These are phyloP conservation scores for Gastroboletus turbinatus DNA, from an alignment of 1,284 basidiomycete species.

Conservation along the genomic window DNA sequence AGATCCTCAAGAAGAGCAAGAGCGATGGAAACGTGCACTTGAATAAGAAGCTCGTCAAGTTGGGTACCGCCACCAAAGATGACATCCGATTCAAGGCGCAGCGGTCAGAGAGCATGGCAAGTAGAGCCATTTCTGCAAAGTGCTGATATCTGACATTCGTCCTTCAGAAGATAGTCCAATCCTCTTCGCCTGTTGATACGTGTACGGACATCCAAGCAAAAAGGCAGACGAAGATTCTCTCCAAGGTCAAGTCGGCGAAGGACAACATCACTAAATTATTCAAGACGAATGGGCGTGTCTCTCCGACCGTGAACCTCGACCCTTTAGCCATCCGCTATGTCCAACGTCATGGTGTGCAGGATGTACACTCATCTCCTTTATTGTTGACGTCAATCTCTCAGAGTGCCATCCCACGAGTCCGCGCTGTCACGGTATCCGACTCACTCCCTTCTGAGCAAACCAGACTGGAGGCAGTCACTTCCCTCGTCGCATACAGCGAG, in stretches of 20 bases:
- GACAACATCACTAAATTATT: constrained; percentile 7
- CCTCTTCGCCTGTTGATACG: background rate
- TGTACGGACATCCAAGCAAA: background rate
- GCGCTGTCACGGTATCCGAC: background rate
- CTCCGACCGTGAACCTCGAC: background rate
- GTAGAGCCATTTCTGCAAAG: background rate
- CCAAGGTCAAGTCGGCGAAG: constrained; percentile 10
- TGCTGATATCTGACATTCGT: background rate
- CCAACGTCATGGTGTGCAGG: background rate
- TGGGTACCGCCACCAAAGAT: background rate
- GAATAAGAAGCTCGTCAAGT: background rate
- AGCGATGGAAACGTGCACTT: background rate
- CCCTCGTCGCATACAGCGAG: background rate
- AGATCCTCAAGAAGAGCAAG: background rate
- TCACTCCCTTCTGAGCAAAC: background rate
- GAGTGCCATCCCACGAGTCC: background rate
- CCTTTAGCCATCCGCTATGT: background rate
- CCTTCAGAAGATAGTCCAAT: background rate
- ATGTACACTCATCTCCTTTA: background rate
- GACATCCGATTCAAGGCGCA: background rate
- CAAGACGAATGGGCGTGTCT: background rate
- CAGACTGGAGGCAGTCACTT: background rate
- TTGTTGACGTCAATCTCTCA: background rate
- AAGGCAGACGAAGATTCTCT: constrained; percentile 5
- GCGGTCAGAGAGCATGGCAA: background rate